Base-by-base conservation (phyloP, 805 yeast genomes). In the Metschnikowia vanudenii region DNA sequence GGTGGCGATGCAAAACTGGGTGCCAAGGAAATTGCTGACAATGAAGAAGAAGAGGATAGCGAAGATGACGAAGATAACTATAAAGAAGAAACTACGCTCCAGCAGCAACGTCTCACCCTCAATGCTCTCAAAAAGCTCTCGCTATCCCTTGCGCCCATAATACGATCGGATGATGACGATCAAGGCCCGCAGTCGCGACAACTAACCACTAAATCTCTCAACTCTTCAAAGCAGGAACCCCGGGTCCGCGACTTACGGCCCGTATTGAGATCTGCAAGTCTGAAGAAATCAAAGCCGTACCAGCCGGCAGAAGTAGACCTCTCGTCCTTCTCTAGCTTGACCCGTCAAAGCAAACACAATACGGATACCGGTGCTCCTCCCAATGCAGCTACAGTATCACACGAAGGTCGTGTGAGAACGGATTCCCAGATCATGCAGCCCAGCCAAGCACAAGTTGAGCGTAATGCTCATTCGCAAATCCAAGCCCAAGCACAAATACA, bases 251-350 rank as follows among this genome's bases (percentile, higher is more conserved):
- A 38, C 16, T 32, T 33, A 16, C 47, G 36, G 32, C 46, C 38
- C 16, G 43, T 38, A 26, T 30, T 41, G 38, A 39, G 29, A 11
- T 33, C 47, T 4, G 33, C 32, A 20, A 14, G 38, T 17, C 45
- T 30, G 45, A 36, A 41, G n/a, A 26, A 45, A 28, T 42, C 42
- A 29, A 68, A 62, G 43, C 76, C 75, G 1, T 73, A 72, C 53
- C 69, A 69, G 48, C 77, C 77, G 1, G 76, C 77, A 2, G 73
- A 71, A 49, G 77, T 73, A 7, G 77, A 73, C 46, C 65, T 73
- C 43, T 65, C 72, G 24, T 59, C 71, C 24, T 73, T 73, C 59
- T 70, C 75, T 6, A 69, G 75, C 51, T 61, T 73, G 41, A 73
- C 77, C 10, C 58, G 76, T 38, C 77, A 73, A 53, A 72, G 52